phyloP scores from a whole-genome alignment of 2,329 filamentous ascomycete species.

The Zymoseptoria passerinii region DNA sequence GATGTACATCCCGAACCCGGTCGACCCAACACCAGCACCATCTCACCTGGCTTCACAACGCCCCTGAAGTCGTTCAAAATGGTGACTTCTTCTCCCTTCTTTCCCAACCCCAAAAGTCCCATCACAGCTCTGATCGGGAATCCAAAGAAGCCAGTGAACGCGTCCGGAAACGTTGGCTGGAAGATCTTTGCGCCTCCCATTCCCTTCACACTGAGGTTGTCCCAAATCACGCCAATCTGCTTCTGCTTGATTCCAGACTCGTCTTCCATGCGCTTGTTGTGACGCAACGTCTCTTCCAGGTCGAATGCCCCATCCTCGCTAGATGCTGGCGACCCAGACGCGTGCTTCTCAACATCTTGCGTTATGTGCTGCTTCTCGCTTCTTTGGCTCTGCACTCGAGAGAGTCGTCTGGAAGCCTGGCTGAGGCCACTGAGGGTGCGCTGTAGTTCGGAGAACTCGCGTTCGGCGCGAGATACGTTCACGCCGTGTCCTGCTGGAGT shows the following conservation, averaged over 20 bases:
- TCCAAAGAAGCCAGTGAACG: constrained; percentile 61
- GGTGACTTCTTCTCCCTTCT: constrained; percentile 62
- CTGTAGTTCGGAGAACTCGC: constrained; percentile 61
- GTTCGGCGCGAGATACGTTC: constrained; percentile 58
- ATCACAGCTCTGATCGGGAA: constrained; percentile 55
- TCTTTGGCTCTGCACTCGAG: constrained; percentile 38
- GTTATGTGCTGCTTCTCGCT: constrained; percentile 34
- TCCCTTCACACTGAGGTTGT: constrained; percentile 55
- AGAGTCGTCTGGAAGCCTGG: constrained; percentile 31
- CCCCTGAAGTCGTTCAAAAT: constrained; percentile 64
- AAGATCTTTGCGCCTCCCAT: constrained; percentile 54
- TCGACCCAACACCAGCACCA: constrained; percentile 73
- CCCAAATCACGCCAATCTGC: constrained; percentile 60
- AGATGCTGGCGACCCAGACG: constrained; percentile 31
- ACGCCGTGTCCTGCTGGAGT: constrained; percentile 38
- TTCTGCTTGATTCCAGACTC: constrained; percentile 69
- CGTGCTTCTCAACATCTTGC: constrained; percentile 53
- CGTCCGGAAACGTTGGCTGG: constrained; percentile 53
- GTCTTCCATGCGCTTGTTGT: constrained; percentile 60
- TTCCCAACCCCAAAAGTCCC: constrained; percentile 55
- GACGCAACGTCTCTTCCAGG: constrained; percentile 64
- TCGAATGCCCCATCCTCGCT: constrained; percentile 56
- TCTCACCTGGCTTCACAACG: constrained; percentile 68
- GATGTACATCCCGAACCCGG: constrained; percentile 56
- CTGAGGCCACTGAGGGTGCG: constrained; percentile 37